phyloP scores from a whole-genome alignment of 768 basidiomycete species.

The Boletus vermiculosoides region DNA sequence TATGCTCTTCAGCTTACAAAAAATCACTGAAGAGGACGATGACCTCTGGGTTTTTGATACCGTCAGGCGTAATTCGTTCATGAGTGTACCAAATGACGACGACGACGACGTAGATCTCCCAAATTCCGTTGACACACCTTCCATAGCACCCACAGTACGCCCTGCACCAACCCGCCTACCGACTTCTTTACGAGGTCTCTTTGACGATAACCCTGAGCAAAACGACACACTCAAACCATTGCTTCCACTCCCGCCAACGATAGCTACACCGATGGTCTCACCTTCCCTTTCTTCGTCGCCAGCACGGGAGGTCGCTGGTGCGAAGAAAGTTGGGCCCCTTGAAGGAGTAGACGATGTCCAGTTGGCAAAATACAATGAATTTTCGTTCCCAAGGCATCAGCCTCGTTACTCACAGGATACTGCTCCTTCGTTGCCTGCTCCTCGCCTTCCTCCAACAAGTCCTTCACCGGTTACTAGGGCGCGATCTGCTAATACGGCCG shows the following conservation, averaged over 20 bases:
- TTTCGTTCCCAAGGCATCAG: constrained; percentile 58
- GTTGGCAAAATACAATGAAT: constrained; percentile 47
- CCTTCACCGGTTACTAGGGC: constrained; percentile 35
- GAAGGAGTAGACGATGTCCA: constrained; percentile 41
- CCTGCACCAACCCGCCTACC: constrained; percentile 58
- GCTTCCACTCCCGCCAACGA: constrained; percentile 29
- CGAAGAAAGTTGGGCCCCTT: constrained; percentile 30
- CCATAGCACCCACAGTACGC: constrained; percentile 47
- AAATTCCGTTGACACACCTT: constrained; percentile 13
- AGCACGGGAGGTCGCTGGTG: constrained; percentile 32
- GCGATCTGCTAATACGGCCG: constrained; percentile 33
- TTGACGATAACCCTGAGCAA: constrained; percentile 55
- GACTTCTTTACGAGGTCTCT: constrained; percentile 74
- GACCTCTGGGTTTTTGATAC: constrained; percentile 79
- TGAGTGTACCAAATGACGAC: constrained; percentile 21
- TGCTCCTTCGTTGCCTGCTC: constrained; percentile 30
- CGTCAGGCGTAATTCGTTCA: constrained; percentile 44
- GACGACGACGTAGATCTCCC: constrained; percentile 27
- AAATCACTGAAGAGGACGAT: constrained; percentile 29
- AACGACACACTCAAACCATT: constrained; percentile 44
- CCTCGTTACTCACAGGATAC: constrained; percentile 58
- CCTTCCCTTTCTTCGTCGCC: constrained; percentile 36
- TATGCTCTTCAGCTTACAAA: constrained; percentile 20
- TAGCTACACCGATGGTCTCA: constrained; percentile 28
- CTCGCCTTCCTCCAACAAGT: constrained; percentile 27